Percentiles rank a stretch among this genome's conserved stretches.
phyloP scores from a whole-genome alignment of 2,329 filamentous ascomycete genomes.

The Cephalotrichum gorgonifer region DNA sequence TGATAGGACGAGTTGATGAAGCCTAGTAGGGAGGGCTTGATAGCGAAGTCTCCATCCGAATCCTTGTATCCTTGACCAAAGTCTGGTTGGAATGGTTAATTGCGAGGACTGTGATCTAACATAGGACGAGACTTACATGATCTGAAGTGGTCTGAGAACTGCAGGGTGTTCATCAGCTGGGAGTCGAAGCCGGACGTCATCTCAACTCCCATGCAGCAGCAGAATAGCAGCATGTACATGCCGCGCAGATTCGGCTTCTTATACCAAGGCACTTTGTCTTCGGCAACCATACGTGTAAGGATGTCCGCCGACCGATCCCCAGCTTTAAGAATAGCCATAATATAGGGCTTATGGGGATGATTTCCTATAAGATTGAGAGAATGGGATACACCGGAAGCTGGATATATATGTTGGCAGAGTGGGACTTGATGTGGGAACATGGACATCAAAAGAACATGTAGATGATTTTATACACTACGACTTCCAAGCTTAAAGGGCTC shows the following conservation, averaged over 20 bases:
- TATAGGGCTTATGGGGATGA: too few relatives aligned
- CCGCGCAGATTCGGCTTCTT: neutral
- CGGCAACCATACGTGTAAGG: too few relatives aligned
- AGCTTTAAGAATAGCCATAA: too few relatives aligned
- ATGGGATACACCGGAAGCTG: too few relatives aligned
- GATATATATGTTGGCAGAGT: too few relatives aligned
- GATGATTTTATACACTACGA: too few relatives aligned
- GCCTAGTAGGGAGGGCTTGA: slow-evolving; percentile 18
- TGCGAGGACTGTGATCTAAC: neutral
- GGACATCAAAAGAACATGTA: too few relatives aligned
- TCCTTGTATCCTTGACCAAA: slow-evolving; percentile 11
- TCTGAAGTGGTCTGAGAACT: too few relatives aligned
- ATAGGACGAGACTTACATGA: neutral
- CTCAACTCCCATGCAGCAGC: slow-evolving; percentile 7
- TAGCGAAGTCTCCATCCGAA: slow-evolving; percentile 15
- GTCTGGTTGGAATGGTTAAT: neutral
- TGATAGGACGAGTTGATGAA: slow-evolving; percentile 31
- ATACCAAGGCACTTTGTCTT: neutral
- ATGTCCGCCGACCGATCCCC: too few relatives aligned
- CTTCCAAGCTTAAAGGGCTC: too few relatives aligned
- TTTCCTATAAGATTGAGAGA: too few relatives aligned
- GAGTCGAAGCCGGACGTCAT: slow-evolving; percentile 30
- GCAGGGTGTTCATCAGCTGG: slow-evolving; percentile 38
- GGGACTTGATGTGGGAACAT: too few relatives aligned
- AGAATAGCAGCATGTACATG: neutral